Base-by-base conservation (phyloP, 805 yeast species). In the Citeromyces matritensis region DNA sequence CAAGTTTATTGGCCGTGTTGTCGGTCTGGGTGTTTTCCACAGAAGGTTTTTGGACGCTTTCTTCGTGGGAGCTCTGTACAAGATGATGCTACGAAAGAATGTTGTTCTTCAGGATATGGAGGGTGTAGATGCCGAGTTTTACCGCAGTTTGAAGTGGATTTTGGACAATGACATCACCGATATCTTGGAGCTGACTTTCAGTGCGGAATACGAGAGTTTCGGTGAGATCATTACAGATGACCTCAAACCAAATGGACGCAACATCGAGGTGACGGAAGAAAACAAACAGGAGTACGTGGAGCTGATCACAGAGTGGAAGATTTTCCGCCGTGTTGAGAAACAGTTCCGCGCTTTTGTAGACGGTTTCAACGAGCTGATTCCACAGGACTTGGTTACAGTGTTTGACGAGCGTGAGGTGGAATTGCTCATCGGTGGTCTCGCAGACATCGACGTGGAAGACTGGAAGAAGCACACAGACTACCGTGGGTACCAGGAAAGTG, bases 401-500 rank as follows among this genome's bases (percentile, higher is more conserved):
- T 91, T 91, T 52, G 98, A 91, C 57, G 98, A 91, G 61, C 78
- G 96, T 55, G 99, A 91, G 58, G 63, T 91, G 41, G 99, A 91
- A 63, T 63, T 91, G 51, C 69, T 91, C 50, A 91, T 91, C 56
- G 98, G 98, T 53, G 99, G 99, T 55, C 75, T 91, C 49, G 91
- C 96, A 2, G 98, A 91, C 48, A 88, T 91, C 47, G 98, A 91
- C 55, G 81, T 88, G 36, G 96, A 86, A 41, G 99, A 91, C 62
- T 91, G 99, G 99, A 91, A 85, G 60, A 86, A 84, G 53, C 96
- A 91, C 55, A 91, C 99, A 13, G 99, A 91, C 56, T 91, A 91
- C 60, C 74, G 98, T 60, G 98, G 98, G 4, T 91, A 88, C 57
- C 88, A 85, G 52, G 97, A 91, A 58, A 73, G 73, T 40, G 98